These are phyloP conservation scores for Aspergillus japonicus DNA, from an alignment of 2,329 filamentous ascomycete genomes.

Conservation along the genomic window DNA sequence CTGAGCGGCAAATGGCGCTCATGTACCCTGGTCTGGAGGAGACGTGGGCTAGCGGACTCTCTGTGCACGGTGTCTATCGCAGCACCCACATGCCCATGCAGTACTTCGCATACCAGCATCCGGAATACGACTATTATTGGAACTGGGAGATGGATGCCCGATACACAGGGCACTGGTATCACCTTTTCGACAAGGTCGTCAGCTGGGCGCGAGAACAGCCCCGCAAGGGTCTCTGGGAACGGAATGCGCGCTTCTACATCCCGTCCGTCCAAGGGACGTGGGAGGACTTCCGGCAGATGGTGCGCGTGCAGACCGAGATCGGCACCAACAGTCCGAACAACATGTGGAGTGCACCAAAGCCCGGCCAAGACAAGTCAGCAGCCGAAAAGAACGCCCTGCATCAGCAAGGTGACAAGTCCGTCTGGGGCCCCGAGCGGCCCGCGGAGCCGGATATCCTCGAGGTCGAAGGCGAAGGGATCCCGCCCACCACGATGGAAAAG, in stretches of 20 bases:
- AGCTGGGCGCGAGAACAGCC: conserved; percentile 71
- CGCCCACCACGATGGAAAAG: conserved; percentile 70
- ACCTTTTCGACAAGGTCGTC: conserved; percentile 69
- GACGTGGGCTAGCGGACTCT: conserved; percentile 67
- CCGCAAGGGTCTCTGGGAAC: conserved; percentile 77
- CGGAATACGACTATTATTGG: conserved; percentile 79
- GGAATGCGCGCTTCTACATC: conserved; percentile 74
- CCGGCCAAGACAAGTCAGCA: conserved; percentile 19
- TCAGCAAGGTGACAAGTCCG: conserved; percentile 56
- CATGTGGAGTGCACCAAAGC: conserved; percentile 58
- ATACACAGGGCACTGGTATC: conserved; percentile 78
- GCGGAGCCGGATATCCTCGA: conserved; percentile 69
- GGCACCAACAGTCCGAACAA: conserved; percentile 66
- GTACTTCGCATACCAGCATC: conserved; percentile 79
- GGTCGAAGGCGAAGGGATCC: conserved; percentile 68
- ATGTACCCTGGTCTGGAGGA: conserved; percentile 87
- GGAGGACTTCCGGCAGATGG: conserved; percentile 77
- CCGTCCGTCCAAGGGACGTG: conserved; percentile 73
- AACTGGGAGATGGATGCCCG: conserved; percentile 85
- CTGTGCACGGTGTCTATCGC: conserved; percentile 88
- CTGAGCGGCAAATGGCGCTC: conserved; percentile 85
- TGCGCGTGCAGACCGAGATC: conserved; percentile 71
- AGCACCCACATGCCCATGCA: conserved; percentile 93
- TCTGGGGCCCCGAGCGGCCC: conserved; percentile 83
- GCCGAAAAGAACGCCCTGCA: conserved; percentile 28